Evolutionary conservation across 495 filamentous ascomycete genomes (phyloP).

Genomic region (Neurospora pannonica): DNA sequence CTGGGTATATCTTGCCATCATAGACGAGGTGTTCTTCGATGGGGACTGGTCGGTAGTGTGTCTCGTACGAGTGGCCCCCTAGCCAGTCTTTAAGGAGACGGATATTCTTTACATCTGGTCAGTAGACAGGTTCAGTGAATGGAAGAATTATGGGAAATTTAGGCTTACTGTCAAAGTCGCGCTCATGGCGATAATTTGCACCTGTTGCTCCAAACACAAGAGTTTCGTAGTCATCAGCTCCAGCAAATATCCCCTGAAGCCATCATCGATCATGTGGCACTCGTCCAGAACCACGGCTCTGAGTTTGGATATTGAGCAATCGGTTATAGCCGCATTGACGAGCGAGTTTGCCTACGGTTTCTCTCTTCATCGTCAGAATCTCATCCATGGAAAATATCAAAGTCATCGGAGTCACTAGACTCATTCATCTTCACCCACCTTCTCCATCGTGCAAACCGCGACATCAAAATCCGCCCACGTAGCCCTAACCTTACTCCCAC

Average conservation of each 20-base stretch:
- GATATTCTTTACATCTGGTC: constrained; percentile 46
- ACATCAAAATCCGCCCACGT: constrained; percentile 72
- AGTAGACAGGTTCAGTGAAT: not conserved
- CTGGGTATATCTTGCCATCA: constrained; percentile 60
- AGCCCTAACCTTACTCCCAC: constrained; percentile 54
- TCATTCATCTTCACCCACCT: constrained; percentile 36
- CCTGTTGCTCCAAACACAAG: constrained; percentile 54
- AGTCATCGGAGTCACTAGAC: not conserved
- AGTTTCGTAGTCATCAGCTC: constrained; percentile 76
- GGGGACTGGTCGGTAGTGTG: constrained; percentile 63
- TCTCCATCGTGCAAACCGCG: constrained; percentile 76
- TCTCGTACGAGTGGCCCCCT: constrained; percentile 60
- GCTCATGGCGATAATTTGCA: constrained; percentile 79
- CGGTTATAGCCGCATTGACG: constrained; percentile 65
- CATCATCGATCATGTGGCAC: constrained; percentile 75
- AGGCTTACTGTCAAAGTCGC: constrained; percentile 57
- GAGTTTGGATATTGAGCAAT: constrained; percentile 55
- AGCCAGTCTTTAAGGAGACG: constrained; percentile 63
- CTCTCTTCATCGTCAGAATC: constrained; percentile 11
- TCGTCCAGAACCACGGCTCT: constrained; percentile 69
- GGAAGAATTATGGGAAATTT: constrained; percentile 5
- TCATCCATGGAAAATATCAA: not conserved
- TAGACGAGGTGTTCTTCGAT: constrained; percentile 71
- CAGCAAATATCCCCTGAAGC: constrained; percentile 68
- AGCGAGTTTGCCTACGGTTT: constrained; percentile 63